Evolutionary conservation across 2,329 filamentous ascomycete genomes (phyloP), one percentile per base, ranked within the genome.

Genomic region (Penicillium sp.): DNA sequence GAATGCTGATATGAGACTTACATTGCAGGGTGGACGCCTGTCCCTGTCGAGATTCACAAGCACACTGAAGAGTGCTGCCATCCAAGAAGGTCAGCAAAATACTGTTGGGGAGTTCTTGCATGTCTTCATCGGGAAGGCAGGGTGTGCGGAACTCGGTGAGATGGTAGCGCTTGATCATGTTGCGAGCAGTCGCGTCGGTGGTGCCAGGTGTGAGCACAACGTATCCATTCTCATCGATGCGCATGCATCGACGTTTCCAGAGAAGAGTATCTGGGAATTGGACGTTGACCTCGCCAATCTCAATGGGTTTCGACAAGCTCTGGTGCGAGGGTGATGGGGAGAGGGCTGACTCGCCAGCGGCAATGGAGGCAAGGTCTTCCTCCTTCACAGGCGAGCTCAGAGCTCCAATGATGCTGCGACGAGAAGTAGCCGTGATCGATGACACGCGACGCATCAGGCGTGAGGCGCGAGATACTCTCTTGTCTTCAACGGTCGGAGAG

Each of bases 201-300:
- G 86, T 85, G 18, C 87, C 83, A 8, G 87, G 82, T 41, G 87
- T 89, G 58, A 99, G 82, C 55, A 96, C 87, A 37, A 99, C 78
- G 73, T 89, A 92, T 18, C 93, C 94, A 57, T 89, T 82, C 8
- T 86, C 85, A 72, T 97, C 92, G 54, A 99, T 85, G 61, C 88
- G 88, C 75, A 97, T 86, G 67, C 88, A 92, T 57, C 94, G 86
- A 52, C 93, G 89, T 78, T 97, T 99, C 94, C 94, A 99, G 12
- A 99, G 82, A 45, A 99, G 81, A 52, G 91, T 96, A 70, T 97
- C 93, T 0, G 94, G 94, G 71, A 99, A 97, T 71, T 99, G 94
- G 11, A 97, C 90, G 67, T 99, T 97, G 60, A 99, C 88, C 67
- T 97, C 90, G 47, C 92, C 91, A 73, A 96, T 83, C 58, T 88